Percentiles rank a stretch among this genome's conserved stretches.
Evolutionary conservation across 176 grass and related monocot genomes (phyloP).

Genomic region (Oryza longistaminata): DNA sequence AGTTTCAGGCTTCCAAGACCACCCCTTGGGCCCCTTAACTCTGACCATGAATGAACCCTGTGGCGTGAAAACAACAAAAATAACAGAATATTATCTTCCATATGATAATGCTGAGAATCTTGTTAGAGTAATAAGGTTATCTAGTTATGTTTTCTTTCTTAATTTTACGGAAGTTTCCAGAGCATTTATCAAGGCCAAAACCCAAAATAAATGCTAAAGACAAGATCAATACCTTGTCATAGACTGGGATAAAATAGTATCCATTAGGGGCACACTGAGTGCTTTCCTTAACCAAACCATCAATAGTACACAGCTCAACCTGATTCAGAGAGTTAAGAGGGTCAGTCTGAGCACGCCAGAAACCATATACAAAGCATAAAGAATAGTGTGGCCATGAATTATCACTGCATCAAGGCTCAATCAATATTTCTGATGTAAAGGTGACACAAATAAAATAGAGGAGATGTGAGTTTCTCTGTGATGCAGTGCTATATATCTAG

Average conservation of each 20-base stretch:
- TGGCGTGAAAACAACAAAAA: conserved; percentile 23
- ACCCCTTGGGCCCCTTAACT: conserved; percentile 91
- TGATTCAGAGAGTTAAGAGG: conserved; percentile 37
- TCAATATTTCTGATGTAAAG: conserved; percentile 7
- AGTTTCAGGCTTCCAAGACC: conserved; percentile 85
- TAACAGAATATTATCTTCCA: background rate
- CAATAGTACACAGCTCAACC: conserved; percentile 92
- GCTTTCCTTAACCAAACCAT: conserved; percentile 92
- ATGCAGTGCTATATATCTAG: background rate
- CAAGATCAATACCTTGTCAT: conserved; percentile 68
- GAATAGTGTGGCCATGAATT: background rate
- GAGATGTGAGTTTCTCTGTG: background rate
- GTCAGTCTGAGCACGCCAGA: conserved; percentile 25
- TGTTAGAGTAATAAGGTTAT: background rate
- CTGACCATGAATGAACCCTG: conserved; percentile 88
- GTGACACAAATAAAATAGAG: background rate
- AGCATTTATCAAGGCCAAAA: background rate
- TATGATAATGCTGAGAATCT: conserved; percentile 6
- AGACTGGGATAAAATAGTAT: conserved; percentile 97
- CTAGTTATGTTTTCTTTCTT: background rate
- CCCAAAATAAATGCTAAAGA: conserved; percentile 9
- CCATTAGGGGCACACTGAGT: conserved; percentile 96
- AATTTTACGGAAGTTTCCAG: conserved; percentile 7
- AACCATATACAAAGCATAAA: background rate
- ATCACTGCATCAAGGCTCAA: background rate